Percentiles rank a stretch among this genome's conserved stretches.
phyloP scores from a whole-genome alignment of 257 asterid species.

The Nicotiana tabacum region DNA sequence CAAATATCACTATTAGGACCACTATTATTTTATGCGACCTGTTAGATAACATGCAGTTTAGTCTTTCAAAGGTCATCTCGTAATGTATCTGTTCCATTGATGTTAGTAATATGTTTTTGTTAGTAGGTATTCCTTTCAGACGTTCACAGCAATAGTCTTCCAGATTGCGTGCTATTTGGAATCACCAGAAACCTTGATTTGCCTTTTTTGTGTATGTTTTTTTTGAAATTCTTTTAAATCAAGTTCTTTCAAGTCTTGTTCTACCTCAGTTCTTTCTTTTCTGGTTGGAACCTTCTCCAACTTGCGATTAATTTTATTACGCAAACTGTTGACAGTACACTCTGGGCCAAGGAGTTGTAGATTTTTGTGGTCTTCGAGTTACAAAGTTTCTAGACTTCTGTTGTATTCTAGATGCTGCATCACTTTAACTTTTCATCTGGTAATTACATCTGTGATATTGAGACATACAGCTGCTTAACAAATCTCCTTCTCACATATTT shows the following conservation, averaged over 20 bases:
- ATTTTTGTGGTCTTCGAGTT: neutral
- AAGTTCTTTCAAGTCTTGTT: neutral
- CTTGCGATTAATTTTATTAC: neutral
- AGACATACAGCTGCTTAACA: neutral
- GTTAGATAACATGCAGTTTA: neutral
- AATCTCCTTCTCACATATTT: neutral
- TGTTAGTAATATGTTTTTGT: neutral
- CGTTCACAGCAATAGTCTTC: neutral
- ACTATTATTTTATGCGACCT: neutral
- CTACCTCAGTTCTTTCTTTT: neutral
- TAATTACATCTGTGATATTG: neutral
- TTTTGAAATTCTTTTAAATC: neutral
- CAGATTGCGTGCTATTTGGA: neutral
- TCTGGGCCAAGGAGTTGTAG: neutral
- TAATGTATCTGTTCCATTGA: neutral
- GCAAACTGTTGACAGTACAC: neutral
- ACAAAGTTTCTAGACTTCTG: neutral
- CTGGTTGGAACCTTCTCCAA: neutral
- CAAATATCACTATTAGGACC: neutral
- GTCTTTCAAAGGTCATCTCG: constrained; percentile 4
- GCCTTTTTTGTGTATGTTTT: neutral
- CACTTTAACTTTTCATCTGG: neutral
- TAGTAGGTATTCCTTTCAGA: neutral
- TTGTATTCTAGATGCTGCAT: neutral
- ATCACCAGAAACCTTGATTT: neutral